Evolutionary conservation across 306 rosid species (phyloP), one percentile per base, ranked within the genome.

Genomic region (Castanea crenata): DNA sequence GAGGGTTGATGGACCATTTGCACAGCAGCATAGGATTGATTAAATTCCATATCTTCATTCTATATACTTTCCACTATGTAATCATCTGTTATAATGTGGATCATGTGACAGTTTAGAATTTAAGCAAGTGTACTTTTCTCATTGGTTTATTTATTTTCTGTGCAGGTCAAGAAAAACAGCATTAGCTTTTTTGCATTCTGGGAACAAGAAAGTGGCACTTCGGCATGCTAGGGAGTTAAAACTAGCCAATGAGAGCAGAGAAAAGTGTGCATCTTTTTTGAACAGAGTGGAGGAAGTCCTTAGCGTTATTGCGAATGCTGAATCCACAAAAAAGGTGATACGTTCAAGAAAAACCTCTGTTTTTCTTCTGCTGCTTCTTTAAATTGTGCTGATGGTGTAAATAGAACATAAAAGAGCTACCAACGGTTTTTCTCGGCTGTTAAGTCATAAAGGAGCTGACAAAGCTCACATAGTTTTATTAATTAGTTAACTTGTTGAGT

Each of bases 281-380:
- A 91, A 77, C 79, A 89, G 97, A 87, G 97, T 95, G 76, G 97
- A 92, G 85, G 97, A 92, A 89, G 94, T 95, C 56, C 88, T 90
- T 68, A 78, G 83, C 3, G 73, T 84, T 59, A 89, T 92, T 79
- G 83, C 88, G 5, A 88, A 90, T 86, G 96, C 98, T 0, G 99
- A 95, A 80, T 87, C 93, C 55, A 90, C 96, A 0, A 92, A 92
- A 83, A 89, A 87, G 97, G 99, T 92, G 59, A 21, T 18, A 72
- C 76, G 69, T 83, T 54, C 4, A 34, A 58, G 57, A 20, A 32
- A 52, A 20, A 29, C 31, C 18, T 55, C 7, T 38, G 3, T 7
- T 5, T 79, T 49, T 20, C 23, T 68, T 49, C 4, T 57, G 59
- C 1, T 70, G n/a, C 69, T 29, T 63, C 41, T 27, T 63, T 29